Conservation (phyloP, 108 stramenopile species). For the Nitzschia palea region DNA sequence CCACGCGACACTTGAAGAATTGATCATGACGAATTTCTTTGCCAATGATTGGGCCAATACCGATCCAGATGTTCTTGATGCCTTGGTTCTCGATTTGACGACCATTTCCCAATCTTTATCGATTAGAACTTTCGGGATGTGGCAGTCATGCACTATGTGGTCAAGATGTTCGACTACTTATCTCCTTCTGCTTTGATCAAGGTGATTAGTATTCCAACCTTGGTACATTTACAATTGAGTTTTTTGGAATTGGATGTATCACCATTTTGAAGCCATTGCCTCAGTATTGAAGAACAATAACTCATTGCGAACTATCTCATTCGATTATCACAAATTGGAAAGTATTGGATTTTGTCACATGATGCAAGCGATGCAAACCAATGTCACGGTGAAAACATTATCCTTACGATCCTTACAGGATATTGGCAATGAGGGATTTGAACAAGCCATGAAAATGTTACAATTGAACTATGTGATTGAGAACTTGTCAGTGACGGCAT, state of each 20-base stretch:
- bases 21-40: conserved; percentile 23
- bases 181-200: conserved; percentile 4
- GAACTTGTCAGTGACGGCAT: conserved; percentile 16
- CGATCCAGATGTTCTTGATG: conserved; percentile 12
- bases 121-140: conserved; percentile 16
- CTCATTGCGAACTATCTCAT: neutral
- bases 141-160: conserved; percentile 20
- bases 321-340: conserved; percentile 26
- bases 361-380: conserved; percentile 22
- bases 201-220: neutral
- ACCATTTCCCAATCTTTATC: conserved; percentile 14
- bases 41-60: conserved; percentile 29
- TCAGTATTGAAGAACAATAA: neutral
- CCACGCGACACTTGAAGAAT: conserved; percentile 7
- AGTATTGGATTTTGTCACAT: conserved; percentile 9
- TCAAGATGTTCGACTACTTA: conserved; percentile 11
- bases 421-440: conserved; percentile 13
- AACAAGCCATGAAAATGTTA: conserved; percentile 19
- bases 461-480: conserved; percentile 16
- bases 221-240: conserved; percentile 7
- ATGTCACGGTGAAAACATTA: conserved; percentile 2
- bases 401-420: conserved; percentile 22
- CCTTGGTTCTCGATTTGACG: neutral
- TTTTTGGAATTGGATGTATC: conserved; percentile 19
- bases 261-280: conserved; percentile 21